Evolutionary conservation across 2,329 filamentous ascomycete genomes (phyloP), one percentile per base, ranked within the genome.

Genomic region (Sporothrix dimorphospora): DNA sequence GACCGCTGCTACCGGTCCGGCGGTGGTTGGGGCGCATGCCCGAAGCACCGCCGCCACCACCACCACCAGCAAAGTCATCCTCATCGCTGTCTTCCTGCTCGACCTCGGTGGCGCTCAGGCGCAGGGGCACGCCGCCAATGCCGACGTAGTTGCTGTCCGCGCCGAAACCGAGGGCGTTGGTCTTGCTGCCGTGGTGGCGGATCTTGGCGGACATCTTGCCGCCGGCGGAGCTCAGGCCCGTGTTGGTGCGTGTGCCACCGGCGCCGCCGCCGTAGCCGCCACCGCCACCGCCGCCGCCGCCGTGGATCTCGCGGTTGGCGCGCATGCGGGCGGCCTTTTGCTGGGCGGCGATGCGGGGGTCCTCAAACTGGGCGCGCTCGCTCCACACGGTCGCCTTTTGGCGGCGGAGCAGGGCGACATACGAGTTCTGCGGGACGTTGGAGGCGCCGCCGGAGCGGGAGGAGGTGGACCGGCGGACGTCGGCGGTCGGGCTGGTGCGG

Each of bases 361-460:
- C 96, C 81, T 98, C 94, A 74, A 93, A 90, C 80, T 99, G 96
- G 11, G 95, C 89, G 70, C 94, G 91, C 79, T 98, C 96, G 83
- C 94, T 98, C 96, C 96, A 99, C 4, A 99, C 96, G 0, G 96
- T 99, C 42, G 94, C 96, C 81, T 98, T 98, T 82, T 99, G 96
- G 80, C 94, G 95, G 74, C 96, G 90, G 83, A 99, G 91, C n/a
- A 98, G 87, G 47, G 96, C 94, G 69, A 99, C 96, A 81, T 99
- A 99, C 75, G 94, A 91, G n/a, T 87, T 87, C 1, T 91, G 83
- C 74, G 81, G 72, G 4, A 78, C 75, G 24, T 75, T 77, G 30
- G 81, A 27, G 11, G 42, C 40, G 19, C 49, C 84, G 74, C 87
- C 88, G 27, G 93, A 97, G 77, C 93, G 90, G 69, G 92, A 92